Base-by-base conservation (phyloP, 2,329 filamentous ascomycete species). In the Daldinia sp. region DNA sequence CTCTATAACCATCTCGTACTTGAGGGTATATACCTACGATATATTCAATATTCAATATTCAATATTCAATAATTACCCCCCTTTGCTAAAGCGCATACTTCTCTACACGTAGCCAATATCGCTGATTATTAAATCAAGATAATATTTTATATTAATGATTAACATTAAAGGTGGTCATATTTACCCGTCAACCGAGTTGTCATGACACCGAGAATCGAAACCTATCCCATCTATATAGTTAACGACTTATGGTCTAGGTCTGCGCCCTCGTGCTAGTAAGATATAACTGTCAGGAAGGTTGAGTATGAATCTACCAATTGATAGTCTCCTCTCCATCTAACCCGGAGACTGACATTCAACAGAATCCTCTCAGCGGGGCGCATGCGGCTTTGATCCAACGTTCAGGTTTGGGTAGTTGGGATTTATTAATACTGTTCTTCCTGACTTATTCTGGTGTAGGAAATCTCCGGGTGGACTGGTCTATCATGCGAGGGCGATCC, bases 111-210 rank as follows among this genome's bases (percentile, higher is more conserved):
- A 43, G n/a, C 21, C 25, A 2, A 4, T 39, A n/a, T n/a, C n/a
- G n/a, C n/a, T 5, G 25, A 37, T 19, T 37, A 9, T 27, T 43
- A 13, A 23, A 19, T 6, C 7, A 19, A 35, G 10, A 11, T 30
- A 25, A 30, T n/a, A 10, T 45, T 49, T 45, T 19, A 49, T 53
- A 64, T 54, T 58, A 64, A 58, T 43, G 21, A 57, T 64, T 61
- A 61, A 3, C 13, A 48, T 48, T 48, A 48, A 21, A 21, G 9
- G 25, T 45, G 8, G 39, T 27, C 5, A 13, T 43, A 21, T 10
- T 21, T 43, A 25, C n/a, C n/a, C 8, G 39, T 25, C 39, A 23
- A 43, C 23, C 39, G 23, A 7, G 10, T 25, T 23, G 23, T 43
- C 10, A 25, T 43, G 19, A 43, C 19, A 43, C 23, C 11, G 19